Conservation (phyloP, 371 early-diverging fungal species). For the Blakeslea trispora region DNA sequence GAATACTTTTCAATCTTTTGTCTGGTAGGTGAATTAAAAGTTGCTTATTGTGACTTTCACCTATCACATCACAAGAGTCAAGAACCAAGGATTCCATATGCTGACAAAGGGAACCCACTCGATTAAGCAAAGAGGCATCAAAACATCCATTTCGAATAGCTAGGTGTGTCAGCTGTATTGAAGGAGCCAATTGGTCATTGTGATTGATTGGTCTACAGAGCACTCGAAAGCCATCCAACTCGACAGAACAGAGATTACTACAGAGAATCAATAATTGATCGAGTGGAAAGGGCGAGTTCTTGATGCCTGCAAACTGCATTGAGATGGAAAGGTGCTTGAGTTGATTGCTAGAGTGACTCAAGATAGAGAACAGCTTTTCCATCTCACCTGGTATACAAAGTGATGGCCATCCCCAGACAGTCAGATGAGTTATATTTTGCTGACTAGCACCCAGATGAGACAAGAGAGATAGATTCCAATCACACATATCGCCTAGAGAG, state of each 20-base stretch:
- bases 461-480: slow-evolving; percentile 10
- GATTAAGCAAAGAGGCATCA: too few species aligned
- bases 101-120: too few species aligned
- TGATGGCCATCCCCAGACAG: slow-evolving; percentile 28
- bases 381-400: slow-evolving; percentile 20
- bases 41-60: too few species aligned
- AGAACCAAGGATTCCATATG: too few species aligned
- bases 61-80: too few species aligned
- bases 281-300: slow-evolving; percentile 12
- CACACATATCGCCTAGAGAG: slow-evolving; percentile 23
- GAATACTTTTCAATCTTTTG: too few species aligned
- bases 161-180: too few species aligned
- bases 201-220: neutral
- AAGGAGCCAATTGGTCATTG: too few species aligned
- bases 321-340: slow-evolving; percentile 13
- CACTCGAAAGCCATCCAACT: slow-evolving; percentile 12
- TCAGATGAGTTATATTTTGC: slow-evolving; percentile 17
- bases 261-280: slow-evolving; percentile 7
- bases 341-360: slow-evolving; percentile 13
- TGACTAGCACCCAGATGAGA: slow-evolving; percentile 8
- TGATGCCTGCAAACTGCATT: slow-evolving; percentile 25
- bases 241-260: slow-evolving; percentile 2
- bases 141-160: neutral
- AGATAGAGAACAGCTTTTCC: slow-evolving; percentile 10
- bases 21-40: too few species aligned